Conservation (phyloP, 2,329 filamentous ascomycete species). For the Aaosphaeria pasadenensis region DNA sequence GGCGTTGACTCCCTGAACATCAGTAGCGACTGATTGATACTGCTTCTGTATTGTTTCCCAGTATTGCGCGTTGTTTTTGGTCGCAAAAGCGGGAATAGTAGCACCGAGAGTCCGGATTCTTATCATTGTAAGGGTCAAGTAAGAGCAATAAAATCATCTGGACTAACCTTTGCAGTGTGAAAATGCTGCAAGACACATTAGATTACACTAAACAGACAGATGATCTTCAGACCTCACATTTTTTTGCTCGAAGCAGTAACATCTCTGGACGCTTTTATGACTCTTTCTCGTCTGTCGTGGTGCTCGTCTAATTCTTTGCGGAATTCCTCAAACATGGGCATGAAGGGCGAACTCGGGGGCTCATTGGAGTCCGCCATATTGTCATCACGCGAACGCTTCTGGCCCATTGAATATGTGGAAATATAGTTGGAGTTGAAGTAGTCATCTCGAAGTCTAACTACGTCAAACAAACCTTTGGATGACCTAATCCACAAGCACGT, state of each 20-base stretch:
- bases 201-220: not conserved
- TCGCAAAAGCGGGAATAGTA: conserved; percentile 65
- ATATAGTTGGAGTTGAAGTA: too few relatives aligned
- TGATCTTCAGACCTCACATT: conserved; percentile 59
- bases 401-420: conserved; percentile 16
- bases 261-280: conserved; percentile 88
- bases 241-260: conserved; percentile 96
- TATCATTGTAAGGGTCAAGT: not conserved
- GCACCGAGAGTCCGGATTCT: conserved; percentile 62
- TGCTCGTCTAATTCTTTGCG: conserved; percentile 88
- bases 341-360: conserved; percentile 42
- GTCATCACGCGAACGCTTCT: conserved; percentile 35
- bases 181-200: conserved; percentile 58
- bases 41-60: conserved; percentile 68
- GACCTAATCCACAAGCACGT: too few relatives aligned
- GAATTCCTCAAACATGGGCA: conserved; percentile 80
- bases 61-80: conserved; percentile 67
- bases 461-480: too few relatives aligned
- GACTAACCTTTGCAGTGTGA: conserved; percentile 73
- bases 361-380: conserved; percentile 31
- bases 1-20: conserved; percentile 75
- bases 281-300: conserved; percentile 84
- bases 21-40: conserved; percentile 65
- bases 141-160: not conserved
- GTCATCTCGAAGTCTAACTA: too few relatives aligned